phyloP scores from a whole-genome alignment of 73 alveolate genomes.

The Symbiodinium pilosum region DNA sequence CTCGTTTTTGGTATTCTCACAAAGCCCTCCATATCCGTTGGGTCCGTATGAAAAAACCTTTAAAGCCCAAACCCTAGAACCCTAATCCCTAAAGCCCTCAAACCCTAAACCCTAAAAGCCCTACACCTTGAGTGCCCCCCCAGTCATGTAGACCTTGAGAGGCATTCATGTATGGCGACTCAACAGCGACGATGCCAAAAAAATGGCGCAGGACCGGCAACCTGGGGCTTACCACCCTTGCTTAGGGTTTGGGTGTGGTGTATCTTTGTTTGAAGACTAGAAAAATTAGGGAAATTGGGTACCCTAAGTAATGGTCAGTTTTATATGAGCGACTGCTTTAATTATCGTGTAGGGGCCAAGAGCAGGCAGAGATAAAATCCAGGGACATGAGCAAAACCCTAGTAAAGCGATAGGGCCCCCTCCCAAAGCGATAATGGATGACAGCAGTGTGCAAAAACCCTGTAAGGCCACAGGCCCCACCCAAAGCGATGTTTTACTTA shows the following conservation, averaged over 20 bases:
- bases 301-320: no score
- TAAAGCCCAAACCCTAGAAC: no score
- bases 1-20: no score
- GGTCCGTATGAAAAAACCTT: no score
- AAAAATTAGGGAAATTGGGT: no score
- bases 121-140: not conserved
- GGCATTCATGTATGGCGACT: conserved; percentile 19
- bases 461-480: not conserved
- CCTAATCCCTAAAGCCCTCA: no score
- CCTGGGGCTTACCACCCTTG: not conserved
- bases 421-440: no score
- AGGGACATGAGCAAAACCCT: not conserved
- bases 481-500: no score
- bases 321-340: no score
- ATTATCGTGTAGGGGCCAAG: not conserved
- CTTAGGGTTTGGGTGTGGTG: not conserved
- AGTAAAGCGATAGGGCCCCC: not conserved
- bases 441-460: not conserved
- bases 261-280: no score
- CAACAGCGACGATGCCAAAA: not conserved
- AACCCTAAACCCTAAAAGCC: not conserved
- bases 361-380: not conserved
- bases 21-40: no score
- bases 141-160: not conserved
- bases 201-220: not conserved